These are phyloP conservation scores for Epichloe festucae DNA, from an alignment of 2,329 filamentous ascomycete genomes.

Conservation along the genomic window DNA sequence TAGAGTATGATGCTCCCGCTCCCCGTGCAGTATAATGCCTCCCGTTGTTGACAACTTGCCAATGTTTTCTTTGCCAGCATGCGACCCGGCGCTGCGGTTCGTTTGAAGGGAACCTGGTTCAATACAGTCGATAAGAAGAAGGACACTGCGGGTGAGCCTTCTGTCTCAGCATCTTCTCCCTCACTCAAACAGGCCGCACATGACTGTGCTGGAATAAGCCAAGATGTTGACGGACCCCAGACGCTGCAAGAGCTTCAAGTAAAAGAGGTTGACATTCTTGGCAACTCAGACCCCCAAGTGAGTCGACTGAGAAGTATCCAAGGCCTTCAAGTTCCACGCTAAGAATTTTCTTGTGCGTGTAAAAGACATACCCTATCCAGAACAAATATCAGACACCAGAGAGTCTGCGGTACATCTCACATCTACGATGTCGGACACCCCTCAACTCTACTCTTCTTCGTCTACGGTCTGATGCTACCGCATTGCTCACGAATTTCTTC, in stretches of 20 bases:
- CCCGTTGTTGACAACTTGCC: neutral
- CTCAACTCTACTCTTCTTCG: constrained; percentile 70
- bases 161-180: constrained; percentile 3
- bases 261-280: constrained; percentile 54
- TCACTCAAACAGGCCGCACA: constrained; percentile 1
- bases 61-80: constrained; percentile 39
- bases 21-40: constrained; percentile 13
- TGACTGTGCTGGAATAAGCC: neutral
- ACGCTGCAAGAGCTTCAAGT: constrained; percentile 56
- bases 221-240: neutral
- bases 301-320: constrained; percentile 17
- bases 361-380: constrained; percentile 85
- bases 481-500: constrained; percentile 65
- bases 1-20: constrained; percentile 44
- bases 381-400: constrained; percentile 91
- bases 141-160: neutral
- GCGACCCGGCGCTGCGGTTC: constrained; percentile 68
- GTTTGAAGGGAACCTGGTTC: constrained; percentile 63
- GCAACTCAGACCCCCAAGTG: constrained; percentile 64
- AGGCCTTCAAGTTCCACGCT: constrained; percentile 1
- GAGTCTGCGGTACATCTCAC: constrained; percentile 76
- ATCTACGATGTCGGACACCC: constrained; percentile 71
- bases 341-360: constrained; percentile 9
- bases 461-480: constrained; percentile 68
- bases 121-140: constrained; percentile 9